Conservation (phyloP, 2,329 filamentous ascomycete genomes). For the Diaporthe capsici region DNA sequence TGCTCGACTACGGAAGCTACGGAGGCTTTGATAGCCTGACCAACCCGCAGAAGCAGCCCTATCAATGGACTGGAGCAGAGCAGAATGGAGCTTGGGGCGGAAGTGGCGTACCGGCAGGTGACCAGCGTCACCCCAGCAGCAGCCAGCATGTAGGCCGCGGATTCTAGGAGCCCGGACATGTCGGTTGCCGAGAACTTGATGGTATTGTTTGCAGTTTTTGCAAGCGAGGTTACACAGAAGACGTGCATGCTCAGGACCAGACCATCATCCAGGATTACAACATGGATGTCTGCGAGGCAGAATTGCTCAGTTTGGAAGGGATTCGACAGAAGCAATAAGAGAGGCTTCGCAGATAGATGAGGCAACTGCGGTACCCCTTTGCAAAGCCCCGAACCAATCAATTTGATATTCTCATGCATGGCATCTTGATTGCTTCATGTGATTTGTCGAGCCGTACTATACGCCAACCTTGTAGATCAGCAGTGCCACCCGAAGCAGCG, state of each 20-base stretch:
- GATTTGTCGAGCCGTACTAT: background rate
- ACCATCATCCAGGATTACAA: background rate
- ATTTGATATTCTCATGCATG: background rate
- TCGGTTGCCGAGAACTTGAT: background rate
- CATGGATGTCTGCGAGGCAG: too few relatives aligned
- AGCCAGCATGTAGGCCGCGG: background rate
- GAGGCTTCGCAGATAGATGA: background rate
- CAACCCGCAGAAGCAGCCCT: background rate
- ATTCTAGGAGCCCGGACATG: background rate
- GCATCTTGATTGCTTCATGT: background rate
- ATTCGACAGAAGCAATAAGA: background rate
- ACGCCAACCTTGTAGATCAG: background rate
- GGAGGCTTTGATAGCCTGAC: background rate
- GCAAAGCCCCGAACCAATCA: background rate
- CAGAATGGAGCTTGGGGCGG: background rate
- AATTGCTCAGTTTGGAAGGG: too few relatives aligned
- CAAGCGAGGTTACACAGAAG: background rate
- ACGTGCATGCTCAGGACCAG: background rate
- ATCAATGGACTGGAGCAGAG: background rate
- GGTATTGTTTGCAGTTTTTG: background rate
- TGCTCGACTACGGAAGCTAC: slow-evolving; percentile 10
- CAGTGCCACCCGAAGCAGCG: background rate
- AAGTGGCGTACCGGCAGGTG: background rate
- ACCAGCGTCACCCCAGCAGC: background rate
- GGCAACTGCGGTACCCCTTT: background rate